phyloP scores from a whole-genome alignment of 2,329 filamentous ascomycete genomes.

The Zasmidium angulare region DNA sequence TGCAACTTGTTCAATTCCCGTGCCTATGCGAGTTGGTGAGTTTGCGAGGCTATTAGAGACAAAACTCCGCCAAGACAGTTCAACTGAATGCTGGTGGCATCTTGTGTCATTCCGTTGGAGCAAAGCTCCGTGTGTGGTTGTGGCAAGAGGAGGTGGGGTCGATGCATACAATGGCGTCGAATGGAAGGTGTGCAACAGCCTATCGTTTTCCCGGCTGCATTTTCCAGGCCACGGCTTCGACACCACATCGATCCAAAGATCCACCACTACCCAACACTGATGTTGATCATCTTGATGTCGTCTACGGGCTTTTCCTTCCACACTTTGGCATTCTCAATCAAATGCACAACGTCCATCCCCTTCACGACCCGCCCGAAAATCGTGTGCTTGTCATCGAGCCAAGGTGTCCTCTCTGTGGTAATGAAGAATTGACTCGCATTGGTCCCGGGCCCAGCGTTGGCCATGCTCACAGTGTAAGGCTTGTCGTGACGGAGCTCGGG shows the following conservation, averaged over 20 bases:
- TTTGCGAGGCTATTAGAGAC: no score
- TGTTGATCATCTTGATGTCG: conserved; percentile 96
- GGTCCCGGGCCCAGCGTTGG: conserved; percentile 91
- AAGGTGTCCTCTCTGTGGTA: conserved; percentile 94
- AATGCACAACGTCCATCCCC: conserved; percentile 90
- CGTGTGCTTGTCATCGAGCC: conserved; percentile 94
- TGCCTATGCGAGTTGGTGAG: no score
- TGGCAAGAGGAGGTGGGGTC: not conserved
- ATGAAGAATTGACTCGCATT: conserved; percentile 99
- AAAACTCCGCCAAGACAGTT: no score
- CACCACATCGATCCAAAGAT: not conserved
- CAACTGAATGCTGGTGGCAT: no score
- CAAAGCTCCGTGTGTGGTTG: not conserved
- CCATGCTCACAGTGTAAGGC: conserved; percentile 95
- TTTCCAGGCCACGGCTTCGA: no score
- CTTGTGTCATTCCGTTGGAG: no score
- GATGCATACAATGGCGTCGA: not conserved
- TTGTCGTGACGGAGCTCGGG: conserved; percentile 83
- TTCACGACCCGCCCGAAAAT: conserved; percentile 90
- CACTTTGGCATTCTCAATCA: conserved; percentile 87
- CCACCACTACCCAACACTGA: conserved; percentile 42
- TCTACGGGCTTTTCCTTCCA: conserved; percentile 93
- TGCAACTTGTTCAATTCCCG: no score
- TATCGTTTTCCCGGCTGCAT: not conserved
- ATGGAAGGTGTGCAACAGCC: not conserved